Conservation (phyloP, 75 land plant genomes). For the Azolla pinnata region DNA sequence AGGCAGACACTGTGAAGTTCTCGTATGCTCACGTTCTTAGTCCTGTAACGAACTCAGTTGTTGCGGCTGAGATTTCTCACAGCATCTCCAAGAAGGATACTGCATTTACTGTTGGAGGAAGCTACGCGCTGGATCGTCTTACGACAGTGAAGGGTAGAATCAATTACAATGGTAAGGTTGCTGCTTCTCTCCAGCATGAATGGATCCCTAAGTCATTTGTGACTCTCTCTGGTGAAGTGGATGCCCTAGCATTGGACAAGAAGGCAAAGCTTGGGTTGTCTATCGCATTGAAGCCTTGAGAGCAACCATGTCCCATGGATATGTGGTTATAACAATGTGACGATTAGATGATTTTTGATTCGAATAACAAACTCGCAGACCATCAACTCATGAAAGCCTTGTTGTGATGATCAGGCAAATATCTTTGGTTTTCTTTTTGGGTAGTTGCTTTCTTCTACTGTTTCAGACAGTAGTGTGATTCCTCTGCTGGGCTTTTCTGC, state of each 20-base stretch:
- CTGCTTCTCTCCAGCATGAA: conserved; percentile 44
- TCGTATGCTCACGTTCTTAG: conserved; percentile 44
- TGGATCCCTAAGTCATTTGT: conserved; percentile 58
- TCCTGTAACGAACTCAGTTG: conserved; percentile 26
- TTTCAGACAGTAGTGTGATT: too few species aligned
- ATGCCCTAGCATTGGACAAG: conserved; percentile 28
- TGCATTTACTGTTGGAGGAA: conserved; percentile 45
- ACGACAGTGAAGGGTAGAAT: conserved; percentile 42
- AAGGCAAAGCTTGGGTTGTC: conserved; percentile 44
- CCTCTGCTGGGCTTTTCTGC: too few species aligned
- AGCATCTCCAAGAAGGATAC: conserved; percentile 34
- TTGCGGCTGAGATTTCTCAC: conserved; percentile 56
- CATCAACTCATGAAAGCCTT: too few species aligned
- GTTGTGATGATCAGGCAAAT: too few species aligned
- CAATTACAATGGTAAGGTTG: conserved; percentile 44
- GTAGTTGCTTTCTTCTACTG: too few species aligned
- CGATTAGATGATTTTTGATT: too few species aligned
- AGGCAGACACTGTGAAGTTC: conserved; percentile 52
- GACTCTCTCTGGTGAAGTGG: conserved; percentile 52
- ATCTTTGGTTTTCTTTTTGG: too few species aligned
- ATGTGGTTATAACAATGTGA: too few species aligned
- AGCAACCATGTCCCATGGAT: too few species aligned
- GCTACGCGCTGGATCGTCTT: conserved; percentile 37
- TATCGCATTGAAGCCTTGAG: conserved; percentile 49
- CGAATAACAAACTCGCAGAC: too few species aligned